A percentile compares a stretch with the other conserved stretches of the same genome.
Conservation (phyloP, 2,329 filamentous ascomycete species). For the Cladophialophora bantiana region DNA sequence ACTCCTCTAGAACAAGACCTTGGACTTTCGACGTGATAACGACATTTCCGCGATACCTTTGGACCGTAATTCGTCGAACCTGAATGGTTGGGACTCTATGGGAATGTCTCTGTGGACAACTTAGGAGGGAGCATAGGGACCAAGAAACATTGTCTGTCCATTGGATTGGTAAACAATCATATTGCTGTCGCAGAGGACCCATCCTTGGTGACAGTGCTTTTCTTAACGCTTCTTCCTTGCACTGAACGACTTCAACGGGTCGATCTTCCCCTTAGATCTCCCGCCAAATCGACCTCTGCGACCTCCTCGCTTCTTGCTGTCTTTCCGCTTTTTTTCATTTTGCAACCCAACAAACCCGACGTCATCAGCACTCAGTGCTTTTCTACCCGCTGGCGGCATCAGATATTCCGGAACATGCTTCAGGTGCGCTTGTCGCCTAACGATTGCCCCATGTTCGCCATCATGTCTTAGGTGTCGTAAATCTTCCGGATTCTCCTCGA, state of each 20-base stretch:
- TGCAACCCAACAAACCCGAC: conserved; percentile 77
- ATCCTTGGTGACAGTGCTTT: not conserved
- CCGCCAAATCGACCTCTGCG: conserved; percentile 54
- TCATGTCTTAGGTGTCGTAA: conserved; percentile 88
- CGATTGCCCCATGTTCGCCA: conserved; percentile 73
- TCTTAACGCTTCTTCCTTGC: conserved; percentile 50
- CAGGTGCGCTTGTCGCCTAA: conserved; percentile 84
- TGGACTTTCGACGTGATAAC: no score
- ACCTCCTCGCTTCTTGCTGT: conserved; percentile 49
- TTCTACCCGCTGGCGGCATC: conserved; percentile 77
- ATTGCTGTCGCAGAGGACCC: not conserved
- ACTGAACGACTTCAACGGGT: conserved; percentile 91
- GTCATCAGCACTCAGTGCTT: conserved; percentile 68
- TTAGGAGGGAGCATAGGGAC: no score
- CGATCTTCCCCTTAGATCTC: conserved; percentile 67
- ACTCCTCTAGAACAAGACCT: no score
- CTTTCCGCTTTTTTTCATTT: conserved; percentile 60
- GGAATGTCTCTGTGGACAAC: no score
- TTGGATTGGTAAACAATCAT: not conserved
- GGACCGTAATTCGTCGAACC: no score
- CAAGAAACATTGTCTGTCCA: no score
- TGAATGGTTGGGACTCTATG: no score
- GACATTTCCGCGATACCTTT: no score
- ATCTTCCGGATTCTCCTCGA: conserved; percentile 95
- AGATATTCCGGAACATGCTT: conserved; percentile 95